Evolutionary conservation across 129 eudicot genomes (phyloP), one percentile per base, ranked within the genome.

Genomic region (Ambrosia trifida): DNA sequence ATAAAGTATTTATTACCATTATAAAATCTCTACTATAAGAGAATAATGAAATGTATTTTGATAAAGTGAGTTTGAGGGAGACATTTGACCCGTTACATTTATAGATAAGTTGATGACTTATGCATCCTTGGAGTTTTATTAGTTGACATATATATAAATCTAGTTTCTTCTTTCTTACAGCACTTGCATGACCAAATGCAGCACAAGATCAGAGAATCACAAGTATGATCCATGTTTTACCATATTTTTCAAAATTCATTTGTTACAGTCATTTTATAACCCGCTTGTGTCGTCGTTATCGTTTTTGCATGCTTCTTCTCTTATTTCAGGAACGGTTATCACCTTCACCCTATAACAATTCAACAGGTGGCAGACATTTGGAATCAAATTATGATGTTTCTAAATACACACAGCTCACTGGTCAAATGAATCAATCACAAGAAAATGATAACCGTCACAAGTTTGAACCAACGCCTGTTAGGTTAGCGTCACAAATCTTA

Each of bases 111-210:
- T 72, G 40, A 73, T 49, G 71, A 19, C 44, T 20, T 64, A 30
- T 46, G 33, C 11, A 28, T 64, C 31, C 20, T 9, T 66, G 28
- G 32, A 24, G 46, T 53, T 64, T 62, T 64, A n/a, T n/a, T n/a
- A n/a, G n/a, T n/a, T n/a, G n/a, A n/a, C n/a, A n/a, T n/a, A n/a
- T n/a, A n/a, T n/a, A n/a, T n/a, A n/a, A n/a, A n/a, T n/a, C n/a
- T n/a, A n/a, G n/a, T n/a, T 31, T 68, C 16, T 11, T 54, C 18
- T 63, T 59, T 66, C 53, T 69, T 73, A 86, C 98, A 94, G 98
- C 84, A 80, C 80, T 72, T 94, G 72, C 96, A 87, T 79, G 98
- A 94, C 72, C 88, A 85, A 77, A 72, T 94, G 82, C 95, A 94
- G 77, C 77, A 83, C 83, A 89, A 84, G 86, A 82, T 94, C 58